Evolutionary conservation across 306 rosid species (phyloP), one percentile per base, ranked within the genome.

Genomic region (Arachis stenosperma): DNA sequence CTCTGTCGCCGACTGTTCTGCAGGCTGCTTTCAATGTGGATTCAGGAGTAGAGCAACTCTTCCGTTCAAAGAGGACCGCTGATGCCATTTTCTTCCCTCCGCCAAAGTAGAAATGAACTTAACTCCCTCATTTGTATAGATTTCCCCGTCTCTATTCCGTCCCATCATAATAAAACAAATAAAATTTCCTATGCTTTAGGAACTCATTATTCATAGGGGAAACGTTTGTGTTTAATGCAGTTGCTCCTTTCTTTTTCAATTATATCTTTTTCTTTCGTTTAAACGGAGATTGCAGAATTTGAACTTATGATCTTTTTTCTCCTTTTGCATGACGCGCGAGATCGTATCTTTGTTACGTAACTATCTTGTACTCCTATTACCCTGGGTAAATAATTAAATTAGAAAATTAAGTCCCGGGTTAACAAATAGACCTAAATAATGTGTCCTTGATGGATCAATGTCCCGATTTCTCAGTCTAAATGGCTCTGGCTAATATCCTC

Each of bases 21-120:
- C 79, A 87, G 68, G 96, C 98, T 15, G 78, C 98, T 3, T 93
- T 88, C 89, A 84, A 88, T 48, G 96, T 93, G 9, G 93, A 84
- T 30, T 17, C 90, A 2, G 86, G 77, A 6, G 61, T 85, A 15
- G 93, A 84, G 80, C 60, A 93, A 39, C 81, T 15, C 0, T 93
- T 93, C 88, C 84, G 93, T 53, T 89, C 96, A 33, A 93, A 86
- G 87, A 90, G 98, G 82, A 77, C 81, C 52, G 47, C 86, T 2
- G 93, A 84, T 82, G 96, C 87, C 40, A 79, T 90, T 75, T 93
- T 93, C 90, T 93, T 93, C 84, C 90, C 97, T 60, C 98, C 98
- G 43, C 82, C 96, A 22, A 82, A 82, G 17, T 86, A 84, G 84
- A 71, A 65, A 39, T 5, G 29, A 9, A 61, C 3, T 13, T 43